Conservation (phyloP, 73 alveolate species). For the Paramecium pentaurelia region DNA sequence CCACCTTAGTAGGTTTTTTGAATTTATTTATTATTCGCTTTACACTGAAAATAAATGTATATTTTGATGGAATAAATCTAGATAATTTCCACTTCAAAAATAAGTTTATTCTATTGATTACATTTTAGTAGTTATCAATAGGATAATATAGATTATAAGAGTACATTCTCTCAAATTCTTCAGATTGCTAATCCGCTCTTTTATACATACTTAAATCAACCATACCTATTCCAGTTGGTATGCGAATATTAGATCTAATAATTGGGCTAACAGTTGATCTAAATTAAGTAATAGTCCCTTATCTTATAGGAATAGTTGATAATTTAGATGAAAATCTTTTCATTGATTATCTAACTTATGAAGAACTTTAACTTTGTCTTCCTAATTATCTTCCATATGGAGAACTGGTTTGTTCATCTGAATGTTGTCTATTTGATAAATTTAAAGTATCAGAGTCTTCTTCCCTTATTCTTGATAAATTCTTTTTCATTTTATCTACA, state of each 20-base stretch:
- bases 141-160: neutral
- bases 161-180: neutral
- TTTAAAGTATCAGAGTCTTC: constrained; percentile 22
- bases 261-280: neutral
- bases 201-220: constrained; percentile 50
- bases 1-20: neutral
- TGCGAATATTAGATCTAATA: neutral
- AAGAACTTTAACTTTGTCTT: neutral
- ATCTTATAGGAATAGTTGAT: neutral
- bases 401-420: neutral
- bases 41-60: neutral
- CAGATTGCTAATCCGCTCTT: neutral
- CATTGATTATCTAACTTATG: constrained; percentile 3
- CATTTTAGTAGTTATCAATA: neutral
- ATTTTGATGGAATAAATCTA: neutral
- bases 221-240: neutral
- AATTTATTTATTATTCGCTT: neutral
- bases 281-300: constrained; percentile 6
- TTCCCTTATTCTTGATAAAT: constrained; percentile 9
- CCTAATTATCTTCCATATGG: neutral
- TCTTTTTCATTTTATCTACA: neutral
- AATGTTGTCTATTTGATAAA: neutral
- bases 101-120: neutral
- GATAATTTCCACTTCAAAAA: neutral
- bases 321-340: constrained; percentile 31